Evolutionary conservation across 148 eudicot species (phyloP), one percentile per base, ranked within the genome.

Genomic region (Rhododendron molle): DNA sequence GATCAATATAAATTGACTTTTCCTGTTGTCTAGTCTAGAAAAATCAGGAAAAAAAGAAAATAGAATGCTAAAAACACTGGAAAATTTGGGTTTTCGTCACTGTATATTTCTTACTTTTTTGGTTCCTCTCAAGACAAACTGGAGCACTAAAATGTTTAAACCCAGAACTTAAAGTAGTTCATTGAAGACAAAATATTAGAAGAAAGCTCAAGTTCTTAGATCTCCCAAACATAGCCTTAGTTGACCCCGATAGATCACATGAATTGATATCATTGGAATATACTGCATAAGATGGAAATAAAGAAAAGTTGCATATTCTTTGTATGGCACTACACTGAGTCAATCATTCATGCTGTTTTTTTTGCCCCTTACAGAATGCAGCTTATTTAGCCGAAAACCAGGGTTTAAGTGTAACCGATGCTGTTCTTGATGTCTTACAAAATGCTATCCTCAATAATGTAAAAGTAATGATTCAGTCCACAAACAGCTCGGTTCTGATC

Each of bases 391-490:
- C 98, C 56, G 84, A 85, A 69, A 89, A 93, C 0, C 92, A 89
- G 83, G 93, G 96, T 49, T 78, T 93, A 86, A 88, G 91, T 71
- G 87, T 94, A 30, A 90, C 86, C 20, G 96, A 91, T 86, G 94
- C 93, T 49, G 98, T 95, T 87, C 78, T 83, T 34, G 89, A 90
- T 80, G 91, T 91, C 74, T 85, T 97, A 73, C 88, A 86, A 49
- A 89, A 89, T 54, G 81, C 92, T 81, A 95, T 90, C 38, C 89
- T 85, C 49, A 89, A 83, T 76, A 85, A 88, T 23, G 87, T 90
- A 85, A 94, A 90, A 81, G 91, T 97, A 43, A 90, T 94, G 94
- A 92, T 97, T 58, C 92, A 89, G 76, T 97, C 99, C 56, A 85
- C 85, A 26, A 88, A 90, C 83, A 94, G 98, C 79, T 87, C 98